Evolutionary conservation across 176 grass and related monocot species (phyloP).

Genomic region (Bothriochloa decipiens): DNA sequence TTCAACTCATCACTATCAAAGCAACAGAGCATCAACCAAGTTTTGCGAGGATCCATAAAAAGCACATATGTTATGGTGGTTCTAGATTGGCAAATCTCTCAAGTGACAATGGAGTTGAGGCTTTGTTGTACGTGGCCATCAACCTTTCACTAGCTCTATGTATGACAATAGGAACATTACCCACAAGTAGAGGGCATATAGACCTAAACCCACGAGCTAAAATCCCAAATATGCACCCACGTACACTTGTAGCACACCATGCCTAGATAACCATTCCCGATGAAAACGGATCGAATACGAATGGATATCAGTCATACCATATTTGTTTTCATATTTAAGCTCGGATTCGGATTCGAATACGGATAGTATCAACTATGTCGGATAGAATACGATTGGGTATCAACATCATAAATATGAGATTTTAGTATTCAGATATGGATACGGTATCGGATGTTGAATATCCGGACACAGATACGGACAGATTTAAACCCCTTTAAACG

Average conservation of each 20-base stretch:
- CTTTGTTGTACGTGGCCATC: background rate
- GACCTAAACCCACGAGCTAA: background rate
- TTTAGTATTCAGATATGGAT: too few species aligned
- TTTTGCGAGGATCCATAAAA: background rate
- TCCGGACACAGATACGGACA: too few species aligned
- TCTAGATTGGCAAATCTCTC: background rate
- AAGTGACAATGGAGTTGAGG: background rate
- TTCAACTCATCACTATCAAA: background rate
- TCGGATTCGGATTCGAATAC: too few species aligned
- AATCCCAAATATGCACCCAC: background rate
- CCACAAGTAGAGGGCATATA: background rate
- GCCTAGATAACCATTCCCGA: background rate
- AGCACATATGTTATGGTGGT: background rate
- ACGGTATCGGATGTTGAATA: too few species aligned
- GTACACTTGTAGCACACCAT: background rate
- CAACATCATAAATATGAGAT: too few species aligned
- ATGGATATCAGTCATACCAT: too few species aligned
- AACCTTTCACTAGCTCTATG: background rate
- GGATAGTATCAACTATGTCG: too few species aligned
- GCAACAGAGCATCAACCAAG: background rate
- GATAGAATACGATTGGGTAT: too few species aligned
- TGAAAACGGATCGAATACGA: too few species aligned
- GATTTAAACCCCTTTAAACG: too few species aligned
- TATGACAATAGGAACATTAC: background rate
- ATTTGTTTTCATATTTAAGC: too few species aligned